Percentiles rank a stretch among this genome's conserved stretches.
phyloP scores from a whole-genome alignment of 2,329 filamentous ascomycete genomes.

The Alternaria gaisen region DNA sequence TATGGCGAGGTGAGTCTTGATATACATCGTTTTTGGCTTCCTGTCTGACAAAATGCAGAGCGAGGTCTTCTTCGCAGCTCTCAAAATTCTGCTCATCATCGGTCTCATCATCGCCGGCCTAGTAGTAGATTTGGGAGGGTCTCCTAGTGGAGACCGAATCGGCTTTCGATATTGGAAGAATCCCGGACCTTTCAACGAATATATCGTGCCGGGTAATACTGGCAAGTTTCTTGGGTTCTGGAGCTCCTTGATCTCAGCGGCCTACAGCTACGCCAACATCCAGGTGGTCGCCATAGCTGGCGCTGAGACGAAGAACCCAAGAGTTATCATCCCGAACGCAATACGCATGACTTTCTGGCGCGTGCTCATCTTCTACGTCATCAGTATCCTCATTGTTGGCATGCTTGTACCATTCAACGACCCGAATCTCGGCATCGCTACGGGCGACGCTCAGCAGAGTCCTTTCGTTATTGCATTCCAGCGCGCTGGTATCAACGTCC shows the following conservation, averaged over 20 bases:
- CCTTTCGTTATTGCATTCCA: conserved; percentile 70
- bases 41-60: conserved; percentile 36
- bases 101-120: conserved; percentile 41
- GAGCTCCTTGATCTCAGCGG: conserved; percentile 62
- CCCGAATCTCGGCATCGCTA: conserved; percentile 57
- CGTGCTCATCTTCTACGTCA: conserved; percentile 63
- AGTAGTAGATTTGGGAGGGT: conserved; percentile 42
- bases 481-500: conserved; percentile 70
- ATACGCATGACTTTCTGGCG: conserved; percentile 62
- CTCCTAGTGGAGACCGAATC: conserved; percentile 36
- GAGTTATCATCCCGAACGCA: conserved; percentile 60
- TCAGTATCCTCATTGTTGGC: conserved; percentile 61
- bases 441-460: conserved; percentile 36
- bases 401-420: conserved; percentile 66
- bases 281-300: conserved; percentile 42
- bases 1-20: conserved; percentile 27
- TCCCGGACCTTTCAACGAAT: conserved; percentile 62
- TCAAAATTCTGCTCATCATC: conserved; percentile 54
- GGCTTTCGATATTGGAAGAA: conserved; percentile 75
- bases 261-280: conserved; percentile 40
- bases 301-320: conserved; percentile 43
- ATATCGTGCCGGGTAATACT: conserved; percentile 61
- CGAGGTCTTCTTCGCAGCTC: conserved; percentile 59
- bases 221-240: conserved; percentile 70
- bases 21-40: not conserved